phyloP scores from a whole-genome alignment of 306 rosid species.

The Begonia fuchsioides region DNA sequence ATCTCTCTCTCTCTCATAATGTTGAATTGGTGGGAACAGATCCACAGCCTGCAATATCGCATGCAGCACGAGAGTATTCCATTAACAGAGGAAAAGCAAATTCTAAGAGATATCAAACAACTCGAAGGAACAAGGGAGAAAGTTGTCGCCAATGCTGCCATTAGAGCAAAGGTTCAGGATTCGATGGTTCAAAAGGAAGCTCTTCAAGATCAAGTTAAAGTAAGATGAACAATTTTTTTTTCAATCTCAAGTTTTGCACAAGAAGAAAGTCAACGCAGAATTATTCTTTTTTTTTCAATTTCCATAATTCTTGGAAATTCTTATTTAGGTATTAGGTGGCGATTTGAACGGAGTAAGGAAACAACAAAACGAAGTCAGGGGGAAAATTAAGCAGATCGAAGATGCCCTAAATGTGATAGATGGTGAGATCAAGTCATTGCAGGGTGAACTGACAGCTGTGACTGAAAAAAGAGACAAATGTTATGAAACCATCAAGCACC shows the following conservation, averaged over 20 bases:
- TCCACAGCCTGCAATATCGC: conserved; percentile 58
- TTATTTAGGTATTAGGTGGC: conserved; percentile 61
- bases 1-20: conserved; percentile 3
- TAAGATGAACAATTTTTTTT: conserved; percentile 20
- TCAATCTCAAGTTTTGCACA: conserved; percentile 1
- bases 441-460: conserved; percentile 45
- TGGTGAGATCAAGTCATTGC: conserved; percentile 43
- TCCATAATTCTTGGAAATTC: conserved; percentile 6
- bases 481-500: conserved; percentile 45
- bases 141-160: conserved; percentile 74
- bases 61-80: conserved; percentile 97
- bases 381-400: conserved; percentile 78
- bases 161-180: conserved; percentile 77
- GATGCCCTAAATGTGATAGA: conserved; percentile 40
- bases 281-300: too few relatives aligned
- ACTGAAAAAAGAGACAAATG: conserved; percentile 62
- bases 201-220: conserved; percentile 84
- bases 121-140: conserved; percentile 87
- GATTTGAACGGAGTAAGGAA: conserved; percentile 88
- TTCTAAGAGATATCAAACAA: conserved; percentile 82
- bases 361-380: conserved; percentile 57
- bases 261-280: too few relatives aligned
- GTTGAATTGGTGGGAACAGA: conserved; percentile 37
- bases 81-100: conserved; percentile 71
- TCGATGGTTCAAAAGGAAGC: conserved; percentile 60